Evolutionary conservation across 2,329 filamentous ascomycete species (phyloP).

Genomic region (Talaromyces sp.): DNA sequence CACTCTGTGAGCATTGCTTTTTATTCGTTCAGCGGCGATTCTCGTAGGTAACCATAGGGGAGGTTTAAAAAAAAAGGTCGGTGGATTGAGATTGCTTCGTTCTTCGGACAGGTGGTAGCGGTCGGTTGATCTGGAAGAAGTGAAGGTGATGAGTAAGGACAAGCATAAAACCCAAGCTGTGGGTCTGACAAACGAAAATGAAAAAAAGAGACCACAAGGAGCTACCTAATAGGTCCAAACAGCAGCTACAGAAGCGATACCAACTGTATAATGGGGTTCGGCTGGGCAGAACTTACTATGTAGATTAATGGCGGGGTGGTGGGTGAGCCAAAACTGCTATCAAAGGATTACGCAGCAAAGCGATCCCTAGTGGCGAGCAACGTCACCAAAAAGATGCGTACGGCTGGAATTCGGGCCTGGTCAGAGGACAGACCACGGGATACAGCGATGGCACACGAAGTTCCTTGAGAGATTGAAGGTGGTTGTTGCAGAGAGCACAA

Average conservation of each 20-base stretch:
- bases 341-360: constrained; percentile 9
- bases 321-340: neutral
- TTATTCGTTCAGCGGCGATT: neutral
- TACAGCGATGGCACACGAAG: neutral
- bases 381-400: neutral
- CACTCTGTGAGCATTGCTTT: constrained; percentile 45
- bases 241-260: neutral
- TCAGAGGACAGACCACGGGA: neutral
- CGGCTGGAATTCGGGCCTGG: neutral
- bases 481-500: neutral
- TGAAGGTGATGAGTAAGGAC: neutral
- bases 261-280: neutral
- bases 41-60: constrained; percentile 18
- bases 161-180: neutral
- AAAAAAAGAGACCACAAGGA: neutral
- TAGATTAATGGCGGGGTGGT: constrained; percentile 6
- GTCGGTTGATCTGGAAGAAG: neutral
- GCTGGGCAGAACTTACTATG: neutral
- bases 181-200: neutral
- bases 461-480: neutral
- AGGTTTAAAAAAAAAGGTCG: constrained; percentile 4
- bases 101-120: neutral
- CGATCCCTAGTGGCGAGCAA: constrained; percentile 4
- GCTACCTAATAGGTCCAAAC: neutral
- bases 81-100: neutral